phyloP scores from a whole-genome alignment of 495 filamentous ascomycete genomes.

The Geoglossum glabrum region DNA sequence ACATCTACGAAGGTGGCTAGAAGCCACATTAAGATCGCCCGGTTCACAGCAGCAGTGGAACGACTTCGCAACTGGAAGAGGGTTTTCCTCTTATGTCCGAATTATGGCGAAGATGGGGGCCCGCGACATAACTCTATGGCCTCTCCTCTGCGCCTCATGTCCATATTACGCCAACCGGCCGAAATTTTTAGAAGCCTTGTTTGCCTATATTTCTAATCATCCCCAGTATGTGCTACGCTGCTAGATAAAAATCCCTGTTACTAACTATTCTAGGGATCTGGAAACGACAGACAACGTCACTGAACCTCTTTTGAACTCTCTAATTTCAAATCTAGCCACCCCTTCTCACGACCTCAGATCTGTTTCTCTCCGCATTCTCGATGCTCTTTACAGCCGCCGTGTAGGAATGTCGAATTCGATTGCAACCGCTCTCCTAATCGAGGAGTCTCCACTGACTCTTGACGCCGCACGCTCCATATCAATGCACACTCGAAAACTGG shows the following conservation, averaged over 20 bases:
- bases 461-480: constrained; percentile 54
- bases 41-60: neutral
- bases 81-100: constrained; percentile 2
- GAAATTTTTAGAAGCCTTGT: constrained; percentile 4
- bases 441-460: constrained; percentile 55
- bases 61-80: constrained; percentile 1
- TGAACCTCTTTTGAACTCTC: constrained; percentile 34
- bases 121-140: neutral
- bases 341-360: constrained; percentile 51
- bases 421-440: constrained; percentile 39
- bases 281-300: constrained; percentile 24
- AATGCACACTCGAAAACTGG: constrained; percentile 68
- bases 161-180: neutral
- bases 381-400: constrained; percentile 18
- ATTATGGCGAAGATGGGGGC: neutral
- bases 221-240: constrained; percentile 1
- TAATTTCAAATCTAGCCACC: constrained; percentile 51
- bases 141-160: neutral
- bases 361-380: constrained; percentile 47
- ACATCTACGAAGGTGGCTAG: neutral
- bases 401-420: constrained; percentile 25
- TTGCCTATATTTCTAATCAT: neutral
- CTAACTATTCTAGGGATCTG: neutral
- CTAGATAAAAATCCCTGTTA: neutral
- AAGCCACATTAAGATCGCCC: neutral